These are phyloP conservation scores for Diutina neorugosa DNA, from an alignment of 1,139 yeast species.

Conservation along the genomic window DNA sequence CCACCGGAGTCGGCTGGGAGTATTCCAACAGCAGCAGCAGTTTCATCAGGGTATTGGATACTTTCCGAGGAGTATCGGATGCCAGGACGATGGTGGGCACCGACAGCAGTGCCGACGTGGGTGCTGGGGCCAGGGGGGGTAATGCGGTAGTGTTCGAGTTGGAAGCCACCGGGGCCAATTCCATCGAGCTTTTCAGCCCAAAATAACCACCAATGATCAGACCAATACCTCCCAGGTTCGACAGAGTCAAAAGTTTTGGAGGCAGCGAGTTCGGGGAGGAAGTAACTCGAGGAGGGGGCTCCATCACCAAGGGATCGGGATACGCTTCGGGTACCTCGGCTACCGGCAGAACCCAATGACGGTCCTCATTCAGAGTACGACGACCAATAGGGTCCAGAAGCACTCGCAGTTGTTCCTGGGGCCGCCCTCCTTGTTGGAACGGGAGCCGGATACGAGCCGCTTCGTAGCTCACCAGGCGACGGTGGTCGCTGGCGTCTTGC, in stretches of 20 bases:
- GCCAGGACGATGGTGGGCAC: background rate
- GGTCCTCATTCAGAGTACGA: background rate
- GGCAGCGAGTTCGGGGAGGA: background rate
- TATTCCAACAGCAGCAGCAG: constrained; percentile 3
- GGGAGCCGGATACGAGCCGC: background rate
- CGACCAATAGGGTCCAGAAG: background rate
- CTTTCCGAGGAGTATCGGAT: background rate
- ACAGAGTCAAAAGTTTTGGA: background rate
- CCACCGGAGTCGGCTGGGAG: background rate
- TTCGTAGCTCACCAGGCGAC: constrained; percentile 1
- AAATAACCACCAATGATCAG: constrained; percentile 22
- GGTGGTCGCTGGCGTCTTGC: background rate
- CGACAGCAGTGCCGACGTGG: background rate
- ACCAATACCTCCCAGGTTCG: constrained; percentile 10
- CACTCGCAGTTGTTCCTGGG: background rate
- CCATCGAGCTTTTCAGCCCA: constrained; percentile 16
- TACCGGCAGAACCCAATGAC: background rate
- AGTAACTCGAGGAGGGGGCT: background rate
- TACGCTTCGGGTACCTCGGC: background rate
- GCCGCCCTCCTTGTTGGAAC: background rate
- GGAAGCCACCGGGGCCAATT: background rate
- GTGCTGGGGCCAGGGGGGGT: background rate
- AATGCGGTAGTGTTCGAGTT: background rate
- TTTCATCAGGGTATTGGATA: background rate
- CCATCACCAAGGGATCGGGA: background rate